Conservation (phyloP, 768 basidiomycete species). For the Lactifluus hygrophoroides region DNA sequence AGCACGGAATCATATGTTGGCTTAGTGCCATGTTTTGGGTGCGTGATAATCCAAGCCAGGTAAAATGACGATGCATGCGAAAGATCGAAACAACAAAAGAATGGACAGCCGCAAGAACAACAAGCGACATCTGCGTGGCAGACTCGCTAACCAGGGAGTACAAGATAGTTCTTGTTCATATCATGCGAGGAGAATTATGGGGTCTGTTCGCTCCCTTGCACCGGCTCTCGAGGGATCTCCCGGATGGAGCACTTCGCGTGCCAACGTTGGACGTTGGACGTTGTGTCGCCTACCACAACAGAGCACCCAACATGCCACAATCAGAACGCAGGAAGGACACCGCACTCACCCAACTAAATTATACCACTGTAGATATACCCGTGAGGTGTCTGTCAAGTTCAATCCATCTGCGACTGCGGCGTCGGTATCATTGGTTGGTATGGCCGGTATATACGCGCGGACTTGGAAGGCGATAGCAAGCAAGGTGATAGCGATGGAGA, state of each 20-base stretch:
- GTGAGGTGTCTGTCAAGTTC: conserved; percentile 50
- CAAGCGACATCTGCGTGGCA: not conserved
- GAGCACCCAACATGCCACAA: not conserved
- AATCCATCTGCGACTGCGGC: conserved; percentile 34
- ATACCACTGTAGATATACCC: conserved; percentile 54
- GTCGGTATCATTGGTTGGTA: conserved; percentile 56
- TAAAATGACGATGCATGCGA: not conserved
- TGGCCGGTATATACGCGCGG: conserved; percentile 61
- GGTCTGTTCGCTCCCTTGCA: not conserved
- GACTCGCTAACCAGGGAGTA: not conserved
- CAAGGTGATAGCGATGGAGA: not conserved
- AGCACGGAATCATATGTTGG: not conserved
- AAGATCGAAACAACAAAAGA: not conserved
- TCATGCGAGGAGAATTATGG: not conserved
- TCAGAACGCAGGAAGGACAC: not conserved
- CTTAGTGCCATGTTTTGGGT: not conserved
- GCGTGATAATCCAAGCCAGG: not conserved
- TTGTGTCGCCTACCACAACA: not conserved
- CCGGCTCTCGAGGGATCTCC: not conserved
- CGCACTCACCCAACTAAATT: conserved; percentile 30
- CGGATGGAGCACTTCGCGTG: not conserved
- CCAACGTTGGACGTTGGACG: not conserved
- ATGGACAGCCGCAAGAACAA: not conserved
- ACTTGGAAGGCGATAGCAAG: conserved; percentile 14
- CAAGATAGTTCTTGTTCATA: not conserved